A percentile compares a stretch with the other conserved stretches of the same genome.
Conservation (phyloP, 2,329 filamentous ascomycete genomes). For the Fusarium nematophilum region DNA sequence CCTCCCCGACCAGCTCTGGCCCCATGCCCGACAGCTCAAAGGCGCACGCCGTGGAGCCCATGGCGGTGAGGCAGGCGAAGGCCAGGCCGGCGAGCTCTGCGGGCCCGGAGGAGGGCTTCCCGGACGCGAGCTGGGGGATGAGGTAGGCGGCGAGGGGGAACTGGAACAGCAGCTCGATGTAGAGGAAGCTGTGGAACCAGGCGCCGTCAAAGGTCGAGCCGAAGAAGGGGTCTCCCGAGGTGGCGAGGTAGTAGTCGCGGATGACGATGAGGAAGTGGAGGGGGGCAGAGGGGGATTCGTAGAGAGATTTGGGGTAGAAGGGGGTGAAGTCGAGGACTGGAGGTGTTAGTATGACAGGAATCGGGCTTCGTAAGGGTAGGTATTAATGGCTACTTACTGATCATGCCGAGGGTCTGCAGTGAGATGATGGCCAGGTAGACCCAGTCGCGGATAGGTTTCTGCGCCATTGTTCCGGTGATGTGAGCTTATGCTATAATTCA, state of each 20-base stretch:
- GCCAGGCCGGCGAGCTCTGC: slow-evolving; percentile 63
- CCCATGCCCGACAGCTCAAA: slow-evolving; percentile 63
- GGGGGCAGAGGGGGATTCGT: slow-evolving; percentile 54
- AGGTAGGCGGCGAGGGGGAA: slow-evolving; percentile 64
- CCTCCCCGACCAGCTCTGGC: slow-evolving; percentile 54
- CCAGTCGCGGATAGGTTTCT: slow-evolving; percentile 48
- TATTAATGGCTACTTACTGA: slow-evolving; percentile 43
- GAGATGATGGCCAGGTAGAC: slow-evolving; percentile 50
- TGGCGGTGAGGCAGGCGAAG: slow-evolving; percentile 62
- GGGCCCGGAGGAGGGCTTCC: slow-evolving; percentile 50
- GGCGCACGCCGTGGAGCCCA: slow-evolving; percentile 64
- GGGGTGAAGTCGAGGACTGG: slow-evolving; percentile 65
- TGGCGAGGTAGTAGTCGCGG: slow-evolving; percentile 58
- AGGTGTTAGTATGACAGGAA: slow-evolving; percentile 22
- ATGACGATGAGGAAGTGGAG: slow-evolving; percentile 60
- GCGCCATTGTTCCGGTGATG: slow-evolving; percentile 32
- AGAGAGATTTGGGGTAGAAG: slow-evolving; percentile 63
- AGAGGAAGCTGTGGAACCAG: slow-evolving; percentile 65
- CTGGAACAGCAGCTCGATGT: slow-evolving; percentile 62
- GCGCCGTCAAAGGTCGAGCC: slow-evolving; percentile 51
- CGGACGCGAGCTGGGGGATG: slow-evolving; percentile 51
- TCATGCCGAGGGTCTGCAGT: slow-evolving; percentile 51
- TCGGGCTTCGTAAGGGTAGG: too few relatives aligned
- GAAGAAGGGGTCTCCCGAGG: slow-evolving; percentile 66
- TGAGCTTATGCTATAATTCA: not conserved